A percentile compares a stretch with the other conserved stretches of the same genome.
Evolutionary conservation across 2,329 filamentous ascomycete species (phyloP).

Genomic region (Thermochaetoides dissita): DNA sequence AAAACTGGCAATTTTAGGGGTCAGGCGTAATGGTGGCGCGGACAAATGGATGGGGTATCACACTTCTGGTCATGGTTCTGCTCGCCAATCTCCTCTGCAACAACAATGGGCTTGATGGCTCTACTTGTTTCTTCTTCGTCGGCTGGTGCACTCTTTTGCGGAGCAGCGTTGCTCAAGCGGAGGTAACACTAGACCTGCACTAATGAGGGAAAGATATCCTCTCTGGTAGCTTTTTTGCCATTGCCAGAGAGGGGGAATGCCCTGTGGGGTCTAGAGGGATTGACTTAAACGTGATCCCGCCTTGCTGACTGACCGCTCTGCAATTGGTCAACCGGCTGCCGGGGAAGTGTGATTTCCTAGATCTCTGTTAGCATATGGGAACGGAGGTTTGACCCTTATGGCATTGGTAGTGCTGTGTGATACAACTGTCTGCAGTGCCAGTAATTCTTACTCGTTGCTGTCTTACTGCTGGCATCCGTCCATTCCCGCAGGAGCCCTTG

Average conservation of each 20-base stretch:
- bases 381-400: too few species aligned
- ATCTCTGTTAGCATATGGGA: too few species aligned
- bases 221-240: constrained; percentile 19
- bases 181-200: constrained; percentile 53
- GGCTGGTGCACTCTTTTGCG: constrained; percentile 16
- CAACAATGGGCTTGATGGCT: constrained; percentile 2
- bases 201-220: constrained; percentile 99
- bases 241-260: constrained; percentile 72
- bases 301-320: constrained; percentile 7
- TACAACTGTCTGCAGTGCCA: too few species aligned
- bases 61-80: constrained; percentile 11
- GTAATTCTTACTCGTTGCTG: too few species aligned
- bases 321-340: too few species aligned
- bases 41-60: constrained; percentile 8
- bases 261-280: constrained; percentile 79
- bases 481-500: too few species aligned
- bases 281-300: constrained; percentile 80
- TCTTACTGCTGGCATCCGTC: too few species aligned
- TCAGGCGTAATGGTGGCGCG: constrained; percentile 15
- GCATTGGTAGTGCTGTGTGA: too few species aligned
- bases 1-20: constrained; percentile 13
- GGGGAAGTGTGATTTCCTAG: too few species aligned
- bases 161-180: constrained; percentile 19
- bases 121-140: constrained; percentile 8
- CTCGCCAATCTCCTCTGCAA: constrained; percentile 6